These are phyloP conservation scores for Quercus rubra DNA, from an alignment of 306 rosid species.

Conservation along the genomic window DNA sequence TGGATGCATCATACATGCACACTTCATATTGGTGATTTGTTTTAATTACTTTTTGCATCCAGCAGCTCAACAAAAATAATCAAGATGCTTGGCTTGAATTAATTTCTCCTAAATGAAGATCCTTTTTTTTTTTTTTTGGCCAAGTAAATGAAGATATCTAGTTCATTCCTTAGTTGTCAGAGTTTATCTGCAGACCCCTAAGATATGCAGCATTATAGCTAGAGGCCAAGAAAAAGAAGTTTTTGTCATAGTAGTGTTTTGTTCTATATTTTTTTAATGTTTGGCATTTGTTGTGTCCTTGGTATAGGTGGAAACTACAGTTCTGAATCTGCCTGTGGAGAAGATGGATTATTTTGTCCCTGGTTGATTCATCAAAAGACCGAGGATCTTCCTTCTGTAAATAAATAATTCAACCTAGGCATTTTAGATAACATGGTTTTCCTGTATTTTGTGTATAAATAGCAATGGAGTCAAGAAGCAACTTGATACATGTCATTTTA, in stretches of 20 bases:
- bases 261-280: not conserved
- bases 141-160: not conserved
- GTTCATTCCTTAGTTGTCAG: not conserved
- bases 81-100: not conserved
- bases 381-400: conserved; percentile 32
- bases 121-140: too few relatives aligned
- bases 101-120: not conserved
- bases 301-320: conserved; percentile 75
- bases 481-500: not conserved
- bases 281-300: conserved; percentile 1
- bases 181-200: not conserved
- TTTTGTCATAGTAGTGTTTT: not conserved
- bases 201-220: not conserved
- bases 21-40: not conserved
- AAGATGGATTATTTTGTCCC: conserved; percentile 93
- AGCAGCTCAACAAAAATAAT: not conserved
- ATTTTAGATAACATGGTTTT: not conserved
- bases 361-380: conserved; percentile 44
- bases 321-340: conserved; percentile 80
- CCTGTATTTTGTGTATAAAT: conserved; percentile 5
- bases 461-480: not conserved
- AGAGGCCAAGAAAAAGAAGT: not conserved
- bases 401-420: conserved; percentile 19
- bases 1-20: not conserved
- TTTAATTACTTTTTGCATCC: not conserved